Evolutionary conservation across 2,329 filamentous ascomycete genomes (phyloP).

Genomic region (Graphilbum ipis-grandicollis): DNA sequence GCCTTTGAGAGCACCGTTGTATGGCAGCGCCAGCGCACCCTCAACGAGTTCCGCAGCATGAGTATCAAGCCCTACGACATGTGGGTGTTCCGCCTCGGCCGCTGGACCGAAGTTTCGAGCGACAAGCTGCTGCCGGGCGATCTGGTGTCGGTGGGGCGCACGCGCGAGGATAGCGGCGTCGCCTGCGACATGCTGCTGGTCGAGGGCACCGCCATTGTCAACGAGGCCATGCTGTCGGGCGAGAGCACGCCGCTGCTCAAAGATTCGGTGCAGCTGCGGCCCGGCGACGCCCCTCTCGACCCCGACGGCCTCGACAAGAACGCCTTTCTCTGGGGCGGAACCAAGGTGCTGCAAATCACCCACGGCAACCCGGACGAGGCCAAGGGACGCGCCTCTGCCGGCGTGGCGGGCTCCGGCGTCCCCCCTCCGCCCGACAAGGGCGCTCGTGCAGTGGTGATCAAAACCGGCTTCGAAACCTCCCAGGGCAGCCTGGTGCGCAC

Average conservation of each 20-base stretch:
- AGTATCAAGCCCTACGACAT: slow-evolving; percentile 97
- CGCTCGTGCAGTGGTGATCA: slow-evolving; percentile 82
- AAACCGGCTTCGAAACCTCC: slow-evolving; percentile 97
- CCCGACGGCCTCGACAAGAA: slow-evolving; percentile 92
- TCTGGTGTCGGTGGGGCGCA: slow-evolving; percentile 77
- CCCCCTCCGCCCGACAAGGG: slow-evolving; percentile 80
- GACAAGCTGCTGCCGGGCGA: slow-evolving; percentile 89
- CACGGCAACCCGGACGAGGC: slow-evolving; percentile 58
- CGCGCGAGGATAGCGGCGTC: slow-evolving; percentile 92
- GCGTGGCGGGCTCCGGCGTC: slow-evolving; percentile 52
- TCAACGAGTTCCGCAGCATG: slow-evolving; percentile 97
- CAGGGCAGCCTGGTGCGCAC: slow-evolving; percentile 94
- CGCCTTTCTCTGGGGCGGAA: slow-evolving; percentile 88
- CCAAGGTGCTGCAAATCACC: slow-evolving; percentile 89
- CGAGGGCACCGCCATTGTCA: slow-evolving; percentile 91
- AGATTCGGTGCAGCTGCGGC: slow-evolving; percentile 83
- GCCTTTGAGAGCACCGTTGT: slow-evolving; percentile 96
- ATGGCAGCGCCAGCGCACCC: slow-evolving; percentile 91
- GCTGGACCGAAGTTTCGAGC: slow-evolving; percentile 78
- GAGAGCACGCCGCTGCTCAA: slow-evolving; percentile 95
- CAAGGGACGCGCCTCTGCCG: not conserved
- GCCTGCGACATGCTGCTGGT: slow-evolving; percentile 94
- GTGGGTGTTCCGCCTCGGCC: slow-evolving; percentile 72
- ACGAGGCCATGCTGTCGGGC: slow-evolving; percentile 97
- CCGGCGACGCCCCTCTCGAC: slow-evolving; percentile 63